Evolutionary conservation across 306 rosid species (phyloP).

Genomic region (Gillenia trifoliata): DNA sequence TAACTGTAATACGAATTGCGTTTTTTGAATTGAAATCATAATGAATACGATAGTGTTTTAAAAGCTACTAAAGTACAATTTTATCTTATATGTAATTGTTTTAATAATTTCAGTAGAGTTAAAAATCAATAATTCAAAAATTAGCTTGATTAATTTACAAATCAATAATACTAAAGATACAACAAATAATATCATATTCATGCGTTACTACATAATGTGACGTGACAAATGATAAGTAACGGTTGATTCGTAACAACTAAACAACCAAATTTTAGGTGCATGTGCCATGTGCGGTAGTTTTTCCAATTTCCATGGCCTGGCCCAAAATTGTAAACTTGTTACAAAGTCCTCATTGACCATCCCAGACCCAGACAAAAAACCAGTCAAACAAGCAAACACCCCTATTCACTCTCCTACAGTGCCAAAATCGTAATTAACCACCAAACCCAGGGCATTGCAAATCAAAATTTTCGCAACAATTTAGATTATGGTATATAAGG

Average conservation of each 20-base stretch:
- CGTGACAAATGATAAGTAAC: neutral
- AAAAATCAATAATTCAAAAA: too few relatives aligned
- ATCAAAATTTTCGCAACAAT: neutral
- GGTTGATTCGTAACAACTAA: too few relatives aligned
- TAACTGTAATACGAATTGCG: too few relatives aligned
- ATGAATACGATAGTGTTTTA: too few relatives aligned
- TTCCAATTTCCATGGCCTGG: neutral
- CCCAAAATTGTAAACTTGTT: neutral
- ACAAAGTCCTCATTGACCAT: neutral
- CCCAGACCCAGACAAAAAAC: neutral
- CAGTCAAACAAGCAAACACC: neutral
- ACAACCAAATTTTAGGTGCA: neutral
- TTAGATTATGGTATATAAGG: conserved; percentile 1
- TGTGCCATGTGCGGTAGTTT: neutral
- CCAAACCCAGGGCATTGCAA: neutral
- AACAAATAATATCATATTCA: neutral
- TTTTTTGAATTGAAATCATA: too few relatives aligned
- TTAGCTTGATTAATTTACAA: too few relatives aligned
- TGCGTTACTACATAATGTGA: neutral
- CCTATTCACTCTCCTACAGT: neutral
- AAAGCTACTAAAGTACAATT: too few relatives aligned
- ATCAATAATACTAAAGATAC: neutral
- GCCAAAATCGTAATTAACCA: conserved; percentile 23
- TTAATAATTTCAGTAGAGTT: too few relatives aligned
- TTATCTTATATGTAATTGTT: too few relatives aligned